Evolutionary conservation across 176 grass and related monocot species (phyloP).

Genomic region (Carex kokanica): DNA sequence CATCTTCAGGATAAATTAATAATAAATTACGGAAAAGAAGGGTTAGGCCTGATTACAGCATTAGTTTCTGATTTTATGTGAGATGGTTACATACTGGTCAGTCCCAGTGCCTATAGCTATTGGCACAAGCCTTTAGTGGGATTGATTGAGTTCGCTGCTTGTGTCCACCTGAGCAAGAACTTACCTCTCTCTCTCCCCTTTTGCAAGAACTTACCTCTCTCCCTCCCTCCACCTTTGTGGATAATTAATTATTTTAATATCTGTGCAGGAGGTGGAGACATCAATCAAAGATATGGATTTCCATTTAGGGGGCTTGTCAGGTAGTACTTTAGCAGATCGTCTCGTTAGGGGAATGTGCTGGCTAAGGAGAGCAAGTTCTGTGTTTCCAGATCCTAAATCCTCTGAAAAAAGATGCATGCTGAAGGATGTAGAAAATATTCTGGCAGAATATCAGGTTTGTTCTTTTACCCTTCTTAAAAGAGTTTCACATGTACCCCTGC

Average conservation of each 20-base stretch:
- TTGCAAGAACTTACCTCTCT: no score
- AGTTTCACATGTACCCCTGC: not conserved
- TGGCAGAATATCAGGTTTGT: slow-evolving; percentile 62
- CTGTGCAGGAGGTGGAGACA: slow-evolving; percentile 71
- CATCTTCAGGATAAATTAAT: not conserved
- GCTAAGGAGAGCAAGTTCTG: slow-evolving; percentile 55
- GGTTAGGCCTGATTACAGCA: not conserved
- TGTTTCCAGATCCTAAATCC: slow-evolving; percentile 49
- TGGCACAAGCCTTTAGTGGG: not conserved
- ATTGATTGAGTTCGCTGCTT: not conserved
- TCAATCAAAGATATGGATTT: slow-evolving; percentile 52
- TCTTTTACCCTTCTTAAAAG: not conserved
- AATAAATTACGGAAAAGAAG: not conserved
- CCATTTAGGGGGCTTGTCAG: slow-evolving; percentile 35
- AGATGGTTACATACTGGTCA: not conserved
- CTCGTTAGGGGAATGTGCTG: slow-evolving; percentile 53
- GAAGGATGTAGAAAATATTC: slow-evolving; percentile 49
- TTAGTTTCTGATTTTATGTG: not conserved
- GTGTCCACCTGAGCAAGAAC: not conserved
- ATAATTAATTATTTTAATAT: not conserved
- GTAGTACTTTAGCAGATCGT: slow-evolving; percentile 34
- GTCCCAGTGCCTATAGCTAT: not conserved
- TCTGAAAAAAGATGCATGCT: slow-evolving; percentile 48
- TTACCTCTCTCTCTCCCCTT: not conserved
- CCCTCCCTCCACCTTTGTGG: not conserved